Evolutionary conservation across 2,329 filamentous ascomycete species (phyloP), one percentile per base, ranked within the genome.

Genomic region (Torrubiella hemipterigena): DNA sequence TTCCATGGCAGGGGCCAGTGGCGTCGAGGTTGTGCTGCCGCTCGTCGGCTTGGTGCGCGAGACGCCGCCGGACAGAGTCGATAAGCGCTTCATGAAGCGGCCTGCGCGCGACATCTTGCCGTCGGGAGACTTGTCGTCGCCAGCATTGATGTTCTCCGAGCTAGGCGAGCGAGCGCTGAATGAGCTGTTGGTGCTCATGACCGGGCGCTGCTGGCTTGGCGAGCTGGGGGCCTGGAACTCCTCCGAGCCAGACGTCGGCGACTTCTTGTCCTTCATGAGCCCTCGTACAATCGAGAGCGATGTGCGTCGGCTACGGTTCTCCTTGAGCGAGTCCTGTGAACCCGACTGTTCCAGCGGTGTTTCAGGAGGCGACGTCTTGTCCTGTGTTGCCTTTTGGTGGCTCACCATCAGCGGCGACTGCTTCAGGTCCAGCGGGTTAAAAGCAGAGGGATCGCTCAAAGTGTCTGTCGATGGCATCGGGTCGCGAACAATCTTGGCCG

Each of bases 401-500:
- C 76, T 69, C 16, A 77, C 68, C 6, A 71, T 46, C 24, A 77
- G 50, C 1, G 70, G 71, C 3, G 73, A 76, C 42, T 75, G 65
- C 49, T 68, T 71, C 14, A 77, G 51, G 13, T 75, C 66, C 23
- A 70, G 39, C 6, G 61, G 59, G 22, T 47, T 50, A 38, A 58
- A 65, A 13, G 73, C 69, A 3, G 48, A 51, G 13, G 49, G 45
- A 30, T 64, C 61, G 22, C 50, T 55, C 3, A 52, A 54, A 59
- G 46, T 14, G 50, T 49, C 35, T 58, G 55, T 14, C 50, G 51
- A 27, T 20, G 69, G 60, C 14, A 49, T 52, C 9, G 68, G 61
- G 41, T 81, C 80, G 29, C 84, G 75, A 22, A 93, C 63, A 39
- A 93, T 93, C 31, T 79, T 75, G 29, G 87, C 83, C 13, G 81